phyloP scores from a whole-genome alignment of 495 filamentous ascomycete species.

The Penicillium argentinense region DNA sequence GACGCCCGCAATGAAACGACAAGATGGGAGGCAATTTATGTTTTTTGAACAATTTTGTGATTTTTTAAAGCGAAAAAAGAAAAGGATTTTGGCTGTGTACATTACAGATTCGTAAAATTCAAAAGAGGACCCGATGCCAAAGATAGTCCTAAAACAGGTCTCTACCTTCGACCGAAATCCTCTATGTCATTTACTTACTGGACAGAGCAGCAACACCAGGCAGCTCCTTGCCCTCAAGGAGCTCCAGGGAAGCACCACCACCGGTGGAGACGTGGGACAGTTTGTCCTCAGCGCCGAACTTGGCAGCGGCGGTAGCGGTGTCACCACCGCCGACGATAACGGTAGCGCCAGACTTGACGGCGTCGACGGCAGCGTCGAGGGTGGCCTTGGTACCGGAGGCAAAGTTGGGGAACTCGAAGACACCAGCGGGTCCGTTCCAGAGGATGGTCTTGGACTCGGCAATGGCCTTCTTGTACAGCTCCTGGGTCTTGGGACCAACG shows the following conservation, averaged over 20 bases:
- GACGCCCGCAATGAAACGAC: not conserved
- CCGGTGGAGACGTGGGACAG: conserved; percentile 97
- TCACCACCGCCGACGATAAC: conserved; percentile 99
- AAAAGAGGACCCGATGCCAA: not conserved
- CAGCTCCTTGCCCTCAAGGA: conserved; percentile 95
- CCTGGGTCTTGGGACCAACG: conserved; percentile 81
- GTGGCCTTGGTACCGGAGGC: conserved; percentile 86
- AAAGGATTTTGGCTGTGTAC: conserved; percentile 25
- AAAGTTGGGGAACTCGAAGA: conserved; percentile 96
- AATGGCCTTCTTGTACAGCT: conserved; percentile 84
- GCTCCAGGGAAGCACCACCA: conserved; percentile 91
- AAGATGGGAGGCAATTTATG: not conserved
- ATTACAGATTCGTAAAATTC: conserved; percentile 33
- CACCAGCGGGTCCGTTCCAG: conserved; percentile 96
- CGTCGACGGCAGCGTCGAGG: conserved; percentile 80
- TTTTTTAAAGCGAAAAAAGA: conserved; percentile 12
- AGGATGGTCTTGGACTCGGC: conserved; percentile 91
- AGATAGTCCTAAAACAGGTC: not conserved
- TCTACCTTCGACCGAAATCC: not conserved
- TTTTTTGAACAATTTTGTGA: conserved; percentile 6
- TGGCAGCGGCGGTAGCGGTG: conserved; percentile 95
- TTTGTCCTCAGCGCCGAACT: conserved; percentile 94
- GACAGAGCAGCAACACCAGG: conserved; percentile 93
- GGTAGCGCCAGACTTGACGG: conserved; percentile 76
- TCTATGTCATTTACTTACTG: conserved; percentile 63